Percentiles rank a stretch among this genome's conserved stretches.
These are phyloP conservation scores for Gypsophila paniculata DNA, from an alignment of 179 eudicot genomes.

Conservation along the genomic window DNA sequence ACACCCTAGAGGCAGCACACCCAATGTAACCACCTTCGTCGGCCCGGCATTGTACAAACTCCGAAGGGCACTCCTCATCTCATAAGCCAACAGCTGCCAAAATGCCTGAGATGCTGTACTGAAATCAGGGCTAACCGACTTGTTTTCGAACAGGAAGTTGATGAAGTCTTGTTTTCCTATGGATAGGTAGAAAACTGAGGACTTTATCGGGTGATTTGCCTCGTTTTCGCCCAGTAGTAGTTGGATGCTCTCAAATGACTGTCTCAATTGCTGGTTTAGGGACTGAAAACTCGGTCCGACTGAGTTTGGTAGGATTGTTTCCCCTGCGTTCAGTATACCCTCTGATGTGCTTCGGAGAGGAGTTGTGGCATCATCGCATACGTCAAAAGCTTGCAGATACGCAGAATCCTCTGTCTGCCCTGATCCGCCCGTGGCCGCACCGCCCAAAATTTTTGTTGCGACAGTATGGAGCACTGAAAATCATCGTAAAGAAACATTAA, in stretches of 20 bases:
- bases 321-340: slow-evolving; percentile 38
- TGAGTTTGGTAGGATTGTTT: slow-evolving; percentile 38
- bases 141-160: slow-evolving; percentile 30
- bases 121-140: slow-evolving; percentile 7
- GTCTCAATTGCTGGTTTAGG: slow-evolving; percentile 58
- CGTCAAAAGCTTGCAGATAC: too few relatives aligned
- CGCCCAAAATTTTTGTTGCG: too few relatives aligned
- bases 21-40: slow-evolving; percentile 47
- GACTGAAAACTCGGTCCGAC: slow-evolving; percentile 42
- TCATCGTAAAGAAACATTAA: too few relatives aligned
- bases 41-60: slow-evolving; percentile 45
- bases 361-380: too few relatives aligned
- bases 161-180: slow-evolving; percentile 61
- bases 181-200: slow-evolving; percentile 62
- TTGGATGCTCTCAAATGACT: slow-evolving; percentile 52
- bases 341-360: slow-evolving; percentile 41
- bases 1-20: slow-evolving; percentile 61
- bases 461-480: too few relatives aligned
- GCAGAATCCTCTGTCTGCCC: too few relatives aligned
- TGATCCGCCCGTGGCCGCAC: too few relatives aligned
- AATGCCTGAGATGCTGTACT: slow-evolving; percentile 21
- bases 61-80: slow-evolving; percentile 40
- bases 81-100: slow-evolving; percentile 36
- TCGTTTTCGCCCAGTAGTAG: slow-evolving; percentile 37
- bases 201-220: slow-evolving; percentile 30